These are phyloP conservation scores for Trametopsis cervina DNA, from an alignment of 768 basidiomycete genomes.

Conservation along the genomic window DNA sequence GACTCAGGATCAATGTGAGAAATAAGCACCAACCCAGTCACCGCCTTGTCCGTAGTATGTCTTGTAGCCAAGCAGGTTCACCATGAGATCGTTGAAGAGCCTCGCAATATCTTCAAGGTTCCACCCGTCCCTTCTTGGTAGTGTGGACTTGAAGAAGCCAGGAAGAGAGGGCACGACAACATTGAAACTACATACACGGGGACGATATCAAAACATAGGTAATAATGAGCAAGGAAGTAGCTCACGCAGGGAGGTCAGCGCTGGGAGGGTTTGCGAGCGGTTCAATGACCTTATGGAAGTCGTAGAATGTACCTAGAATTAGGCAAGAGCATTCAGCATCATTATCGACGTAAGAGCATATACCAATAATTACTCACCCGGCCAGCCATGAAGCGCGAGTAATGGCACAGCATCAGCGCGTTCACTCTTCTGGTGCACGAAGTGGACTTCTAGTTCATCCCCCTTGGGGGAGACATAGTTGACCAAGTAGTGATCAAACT, in stretches of 20 bases:
- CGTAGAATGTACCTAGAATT: conserved; percentile 19
- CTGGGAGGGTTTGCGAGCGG: conserved; percentile 14
- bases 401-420: conserved; percentile 22
- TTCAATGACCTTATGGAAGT: conserved; percentile 17
- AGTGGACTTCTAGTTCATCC: conserved; percentile 18
- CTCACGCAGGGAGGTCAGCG: conserved; percentile 10
- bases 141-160: conserved; percentile 22
- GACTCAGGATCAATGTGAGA: neutral
- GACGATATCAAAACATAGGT: no score
- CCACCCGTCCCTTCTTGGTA: conserved; percentile 19
- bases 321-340: neutral
- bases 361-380: conserved; percentile 1
- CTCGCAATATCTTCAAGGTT: conserved; percentile 20
- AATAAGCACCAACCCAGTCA: conserved; percentile 16
- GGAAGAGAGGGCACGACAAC: conserved; percentile 23
- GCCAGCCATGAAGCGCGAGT: conserved; percentile 26
- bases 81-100: conserved; percentile 23
- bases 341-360: neutral
- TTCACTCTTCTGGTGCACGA: conserved; percentile 24
- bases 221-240: no score
- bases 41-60: conserved; percentile 18
- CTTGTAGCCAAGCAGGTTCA: conserved; percentile 20
- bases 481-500: neutral
- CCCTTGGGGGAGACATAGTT: neutral
- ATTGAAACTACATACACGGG: conserved; percentile 17